phyloP scores from a whole-genome alignment of 2,329 filamentous ascomycete genomes.

The Ceratocystis destructans region DNA sequence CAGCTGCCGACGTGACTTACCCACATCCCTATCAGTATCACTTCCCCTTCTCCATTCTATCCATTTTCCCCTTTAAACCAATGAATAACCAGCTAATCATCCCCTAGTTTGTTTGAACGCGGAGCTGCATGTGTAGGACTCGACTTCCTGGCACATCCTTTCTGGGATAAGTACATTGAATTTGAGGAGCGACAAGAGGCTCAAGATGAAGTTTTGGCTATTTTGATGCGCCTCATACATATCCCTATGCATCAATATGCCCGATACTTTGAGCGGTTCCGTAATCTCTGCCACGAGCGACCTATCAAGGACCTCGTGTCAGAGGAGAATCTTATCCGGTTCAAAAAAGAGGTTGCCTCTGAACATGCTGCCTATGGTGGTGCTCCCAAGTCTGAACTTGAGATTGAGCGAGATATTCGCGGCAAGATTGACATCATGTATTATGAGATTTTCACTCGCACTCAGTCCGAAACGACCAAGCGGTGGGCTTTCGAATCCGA shows the following conservation, averaged over 20 bases:
- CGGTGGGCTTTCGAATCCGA: constrained; percentile 91
- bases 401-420: constrained; percentile 72
- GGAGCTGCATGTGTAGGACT: constrained; percentile 73
- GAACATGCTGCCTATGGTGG: constrained; percentile 43
- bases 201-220: constrained; percentile 69
- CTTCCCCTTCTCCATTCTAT: constrained; percentile 23
- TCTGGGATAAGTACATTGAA: constrained; percentile 98
- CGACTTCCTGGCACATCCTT: constrained; percentile 86
- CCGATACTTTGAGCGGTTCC: constrained; percentile 85
- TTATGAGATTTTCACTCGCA: constrained; percentile 65
- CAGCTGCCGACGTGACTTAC: constrained; percentile 14
- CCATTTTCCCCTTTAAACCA: constrained; percentile 23
- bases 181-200: constrained; percentile 86
- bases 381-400: constrained; percentile 51
- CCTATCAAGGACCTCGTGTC: constrained; percentile 62
- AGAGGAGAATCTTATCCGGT: constrained; percentile 50
- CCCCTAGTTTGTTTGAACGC: constrained; percentile 79
- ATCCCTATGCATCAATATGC: constrained; percentile 95
- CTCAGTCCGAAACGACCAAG: constrained; percentile 78
- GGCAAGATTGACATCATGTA: constrained; percentile 67
- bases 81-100: constrained; percentile 2
- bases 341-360: constrained; percentile 57
- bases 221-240: constrained; percentile 68
- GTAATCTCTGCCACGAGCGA: constrained; percentile 56
- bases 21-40: constrained; percentile 19